Percentiles rank a stretch among this genome's conserved stretches.
These are phyloP conservation scores for Tylopilus vinaceipallidus DNA, from an alignment of 768 basidiomycete genomes.

Conservation along the genomic window DNA sequence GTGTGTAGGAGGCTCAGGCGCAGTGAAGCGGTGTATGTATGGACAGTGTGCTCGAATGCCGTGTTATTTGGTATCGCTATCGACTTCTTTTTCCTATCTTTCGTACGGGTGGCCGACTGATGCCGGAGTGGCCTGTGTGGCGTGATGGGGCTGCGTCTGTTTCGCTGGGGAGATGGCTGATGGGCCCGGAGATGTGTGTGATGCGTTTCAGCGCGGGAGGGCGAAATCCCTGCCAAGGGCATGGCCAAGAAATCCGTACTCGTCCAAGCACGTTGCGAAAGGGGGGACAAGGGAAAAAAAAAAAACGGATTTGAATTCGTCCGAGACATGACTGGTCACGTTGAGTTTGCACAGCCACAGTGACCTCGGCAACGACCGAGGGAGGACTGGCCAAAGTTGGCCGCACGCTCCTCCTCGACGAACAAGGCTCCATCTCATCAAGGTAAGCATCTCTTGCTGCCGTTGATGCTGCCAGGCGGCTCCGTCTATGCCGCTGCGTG, in stretches of 20 bases:
- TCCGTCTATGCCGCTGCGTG: background rate
- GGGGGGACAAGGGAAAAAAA: too few species aligned
- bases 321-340: too few species aligned
- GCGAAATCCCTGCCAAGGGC: too few species aligned
- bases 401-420: constrained; percentile 18
- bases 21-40: constrained; percentile 27
- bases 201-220: too few species aligned
- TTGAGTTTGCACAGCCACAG: constrained; percentile 22
- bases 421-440: constrained; percentile 28
- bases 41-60: background rate
- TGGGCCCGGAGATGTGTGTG: too few species aligned
- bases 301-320: too few species aligned
- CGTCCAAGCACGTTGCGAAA: too few species aligned
- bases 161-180: too few species aligned
- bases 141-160: background rate
- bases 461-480: background rate
- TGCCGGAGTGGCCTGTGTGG: background rate
- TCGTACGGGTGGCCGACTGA: background rate
- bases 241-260: too few species aligned
- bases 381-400: background rate
- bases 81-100: too few species aligned
- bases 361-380: constrained; percentile 25
- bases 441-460: constrained; percentile 18
- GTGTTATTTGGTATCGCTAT: constrained; percentile 27
- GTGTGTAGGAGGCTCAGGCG: constrained; percentile 46